Conservation (phyloP, 164 flowering plant species). For the Brasenia schreberi region DNA sequence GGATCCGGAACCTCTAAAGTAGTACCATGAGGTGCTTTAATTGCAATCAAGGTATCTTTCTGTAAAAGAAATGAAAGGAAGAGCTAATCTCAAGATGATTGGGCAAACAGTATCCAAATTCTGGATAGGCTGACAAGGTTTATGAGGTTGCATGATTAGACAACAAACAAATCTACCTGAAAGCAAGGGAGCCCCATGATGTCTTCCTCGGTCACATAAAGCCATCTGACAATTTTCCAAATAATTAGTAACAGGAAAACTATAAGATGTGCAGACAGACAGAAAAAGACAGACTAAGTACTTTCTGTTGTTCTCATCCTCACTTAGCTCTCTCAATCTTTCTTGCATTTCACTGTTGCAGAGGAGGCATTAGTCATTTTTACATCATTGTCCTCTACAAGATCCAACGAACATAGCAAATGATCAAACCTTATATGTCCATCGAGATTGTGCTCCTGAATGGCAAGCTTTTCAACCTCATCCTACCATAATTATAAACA, state of each 20-base stretch:
- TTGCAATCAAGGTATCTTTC: conserved; percentile 90
- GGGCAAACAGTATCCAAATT: neutral
- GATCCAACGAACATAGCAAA: neutral
- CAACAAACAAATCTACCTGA: conserved; percentile 34
- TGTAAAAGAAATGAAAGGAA: conserved; percentile 13
- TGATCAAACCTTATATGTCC: conserved; percentile 39
- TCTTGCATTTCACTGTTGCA: conserved; percentile 86
- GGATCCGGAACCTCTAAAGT: conserved; percentile 98
- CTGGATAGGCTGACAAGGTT: neutral
- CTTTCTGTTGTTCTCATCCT: conserved; percentile 81
- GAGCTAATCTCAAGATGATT: neutral
- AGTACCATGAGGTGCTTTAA: conserved; percentile 98
- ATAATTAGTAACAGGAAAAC: neutral
- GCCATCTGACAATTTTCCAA: conserved; percentile 41
- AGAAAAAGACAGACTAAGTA: conserved; percentile 13
- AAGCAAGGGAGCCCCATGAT: conserved; percentile 86
- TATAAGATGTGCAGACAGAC: neutral
- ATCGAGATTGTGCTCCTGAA: conserved; percentile 68
- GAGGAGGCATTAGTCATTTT: conserved; percentile 1
- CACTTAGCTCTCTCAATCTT: conserved; percentile 72
- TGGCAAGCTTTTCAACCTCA: conserved; percentile 58
- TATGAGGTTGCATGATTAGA: neutral
- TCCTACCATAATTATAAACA: conserved; percentile 29
- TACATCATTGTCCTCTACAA: neutral
- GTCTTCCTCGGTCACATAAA: conserved; percentile 92